Base-by-base conservation (phyloP, 257 asterid species). In the Solanum phureja region DNA sequence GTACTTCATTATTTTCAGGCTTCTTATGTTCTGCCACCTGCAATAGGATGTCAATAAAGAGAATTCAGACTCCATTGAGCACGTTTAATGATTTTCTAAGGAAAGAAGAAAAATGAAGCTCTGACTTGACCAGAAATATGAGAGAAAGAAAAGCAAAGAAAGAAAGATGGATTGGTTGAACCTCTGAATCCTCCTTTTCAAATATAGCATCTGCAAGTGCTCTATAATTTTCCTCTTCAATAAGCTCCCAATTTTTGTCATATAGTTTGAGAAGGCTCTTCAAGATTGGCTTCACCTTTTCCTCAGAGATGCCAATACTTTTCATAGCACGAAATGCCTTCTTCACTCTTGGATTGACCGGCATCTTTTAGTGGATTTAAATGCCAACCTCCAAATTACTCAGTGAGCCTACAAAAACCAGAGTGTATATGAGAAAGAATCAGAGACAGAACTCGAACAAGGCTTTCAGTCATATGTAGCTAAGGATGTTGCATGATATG, bases 191-290 rank as follows among this genome's bases (percentile, higher is more conserved):
- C 69, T 69, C 89, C 29, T 14, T 85, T n/a, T 88, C 90, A 88
- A 88, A 88, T 77, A 88, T 85, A 62, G 88, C 88, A 74, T 88
- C 90, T 14, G 90, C 88, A 38, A 88, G 90, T 33, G 82, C 86
- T 84, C 90, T 58, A 76, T 88, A 88, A 34, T 88, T 88, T 49
- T 88, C 90, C 33, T 85, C 90, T 76, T 88, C 90, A 27, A 88
- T 88, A 40, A 52, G 83, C 87, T 76, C 81, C 90, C 90, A 88
- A 27, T 88, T 85, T 52, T 74, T 88, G 19, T 88, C 86, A 85
- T 88, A 88, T n/a, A 85, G 69, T 81, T 88, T 88, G 46, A 88
- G 56, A 85, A 88, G 90, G 34, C 62, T 74, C n/a, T 88, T 88
- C 90, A 88, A 76, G 19, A 85, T 82, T 18, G 90, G 90, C 72